These are phyloP conservation scores for Populus hybrid DNA, from an alignment of 441 rosid species.

Conservation along the genomic window DNA sequence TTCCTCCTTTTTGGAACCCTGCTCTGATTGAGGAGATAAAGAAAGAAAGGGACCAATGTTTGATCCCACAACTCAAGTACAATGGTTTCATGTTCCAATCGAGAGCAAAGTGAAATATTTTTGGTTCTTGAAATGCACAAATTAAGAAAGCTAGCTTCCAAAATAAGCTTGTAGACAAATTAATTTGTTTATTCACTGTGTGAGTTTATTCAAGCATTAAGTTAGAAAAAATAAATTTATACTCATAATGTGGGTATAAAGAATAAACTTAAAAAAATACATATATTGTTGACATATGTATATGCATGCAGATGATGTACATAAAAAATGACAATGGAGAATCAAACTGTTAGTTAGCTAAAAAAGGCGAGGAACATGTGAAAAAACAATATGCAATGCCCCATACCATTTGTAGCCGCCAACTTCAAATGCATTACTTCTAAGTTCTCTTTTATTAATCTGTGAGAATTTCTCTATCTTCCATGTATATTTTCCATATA, in stretches of 20 bases:
- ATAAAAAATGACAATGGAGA: not conserved
- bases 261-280: not conserved
- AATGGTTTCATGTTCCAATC: not conserved
- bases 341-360: too few relatives aligned
- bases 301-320: not conserved
- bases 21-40: not conserved
- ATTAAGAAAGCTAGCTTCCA: not conserved
- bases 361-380: not conserved
- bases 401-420: conserved; percentile 93
- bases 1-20: not conserved
- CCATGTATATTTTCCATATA: conserved; percentile 83
- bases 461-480: conserved; percentile 85
- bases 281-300: not conserved
- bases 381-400: conserved; percentile 17
- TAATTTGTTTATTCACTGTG: not conserved
- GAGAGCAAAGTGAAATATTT: not conserved
- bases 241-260: not conserved
- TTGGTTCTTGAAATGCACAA: not conserved
- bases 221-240: too few relatives aligned
- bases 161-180: too few relatives aligned
- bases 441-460: conserved; percentile 72
- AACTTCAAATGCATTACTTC: conserved; percentile 74
- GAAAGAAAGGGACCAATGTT: too few relatives aligned
- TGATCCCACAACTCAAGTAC: not conserved
- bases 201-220: not conserved